Percentiles rank a stretch among this genome's conserved stretches.
Evolutionary conservation across 441 rosid species (phyloP).

Genomic region (Euphorbia corollata): DNA sequence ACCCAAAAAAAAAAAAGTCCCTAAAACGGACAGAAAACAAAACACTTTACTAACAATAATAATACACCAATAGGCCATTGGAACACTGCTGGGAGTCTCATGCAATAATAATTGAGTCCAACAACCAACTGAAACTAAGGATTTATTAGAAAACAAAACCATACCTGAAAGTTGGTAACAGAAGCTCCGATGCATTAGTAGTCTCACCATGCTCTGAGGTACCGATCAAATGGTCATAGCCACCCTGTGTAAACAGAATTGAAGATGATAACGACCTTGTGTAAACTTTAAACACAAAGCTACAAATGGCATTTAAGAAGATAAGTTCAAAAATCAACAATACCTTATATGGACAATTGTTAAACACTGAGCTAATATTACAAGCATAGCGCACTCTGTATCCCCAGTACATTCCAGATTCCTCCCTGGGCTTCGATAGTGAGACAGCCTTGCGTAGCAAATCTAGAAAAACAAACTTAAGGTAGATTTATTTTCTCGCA

Average conservation of each 20-base stretch:
- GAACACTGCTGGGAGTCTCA: background rate
- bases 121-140: background rate
- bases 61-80: too few relatives aligned
- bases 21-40: too few relatives aligned
- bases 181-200: slow-evolving; percentile 59
- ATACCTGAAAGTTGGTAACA: slow-evolving; percentile 67
- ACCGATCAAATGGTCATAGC: slow-evolving; percentile 81
- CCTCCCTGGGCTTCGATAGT: slow-evolving; percentile 66
- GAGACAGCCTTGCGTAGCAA: slow-evolving; percentile 55
- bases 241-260: slow-evolving; percentile 49
- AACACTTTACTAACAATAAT: too few relatives aligned
- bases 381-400: slow-evolving; percentile 91
- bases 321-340: slow-evolving; percentile 6
- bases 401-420: slow-evolving; percentile 83
- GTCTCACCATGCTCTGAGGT: slow-evolving; percentile 88
- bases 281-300: slow-evolving; percentile 8
- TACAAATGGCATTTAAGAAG: background rate
- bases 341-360: slow-evolving; percentile 62
- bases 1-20: too few relatives aligned
- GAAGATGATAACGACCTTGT: slow-evolving; percentile 19
- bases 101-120: background rate
- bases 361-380: slow-evolving; percentile 59
- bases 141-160: slow-evolving; percentile 16
- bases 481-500: background rate
- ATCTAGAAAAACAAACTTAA: slow-evolving; percentile 43